phyloP scores from a whole-genome alignment of 306 rosid species.

The Erythrophleum fordii region DNA sequence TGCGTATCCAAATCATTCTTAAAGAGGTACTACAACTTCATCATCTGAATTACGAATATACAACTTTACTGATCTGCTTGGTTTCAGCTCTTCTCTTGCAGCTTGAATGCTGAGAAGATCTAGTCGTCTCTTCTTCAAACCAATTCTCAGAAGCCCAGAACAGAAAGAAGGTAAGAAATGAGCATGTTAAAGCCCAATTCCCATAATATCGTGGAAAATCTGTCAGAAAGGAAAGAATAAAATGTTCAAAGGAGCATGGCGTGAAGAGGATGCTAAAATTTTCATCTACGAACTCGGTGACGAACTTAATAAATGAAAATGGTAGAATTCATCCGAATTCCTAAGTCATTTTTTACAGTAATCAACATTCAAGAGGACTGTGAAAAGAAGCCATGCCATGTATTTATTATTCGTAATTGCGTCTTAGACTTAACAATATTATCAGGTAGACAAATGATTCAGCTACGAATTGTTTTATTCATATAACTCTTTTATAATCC shows the following conservation, averaged over 20 bases:
- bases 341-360: no score
- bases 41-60: conserved; percentile 33
- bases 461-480: no score
- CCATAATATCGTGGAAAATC: no score
- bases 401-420: no score
- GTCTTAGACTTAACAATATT: no score
- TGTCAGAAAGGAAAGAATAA: conserved; percentile 35
- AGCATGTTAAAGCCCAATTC: conserved; percentile 68
- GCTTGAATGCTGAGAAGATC: conserved; percentile 63
- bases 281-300: background rate
- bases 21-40: conserved; percentile 62
- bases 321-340: no score
- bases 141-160: conserved; percentile 61
- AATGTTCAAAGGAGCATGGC: no score
- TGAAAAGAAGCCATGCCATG: no score
- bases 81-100: conserved; percentile 50
- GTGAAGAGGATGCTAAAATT: background rate
- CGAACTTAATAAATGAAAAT: no score
- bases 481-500: no score
- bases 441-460: no score
- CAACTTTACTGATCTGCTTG: conserved; percentile 33
- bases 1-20: conserved; percentile 83
- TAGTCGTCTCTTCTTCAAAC: conserved; percentile 67
- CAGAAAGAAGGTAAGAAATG: conserved; percentile 66
- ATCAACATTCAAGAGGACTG: no score